These are phyloP conservation scores for Phylloporus scabripes DNA, from an alignment of 768 basidiomycete species.

Conservation along the genomic window DNA sequence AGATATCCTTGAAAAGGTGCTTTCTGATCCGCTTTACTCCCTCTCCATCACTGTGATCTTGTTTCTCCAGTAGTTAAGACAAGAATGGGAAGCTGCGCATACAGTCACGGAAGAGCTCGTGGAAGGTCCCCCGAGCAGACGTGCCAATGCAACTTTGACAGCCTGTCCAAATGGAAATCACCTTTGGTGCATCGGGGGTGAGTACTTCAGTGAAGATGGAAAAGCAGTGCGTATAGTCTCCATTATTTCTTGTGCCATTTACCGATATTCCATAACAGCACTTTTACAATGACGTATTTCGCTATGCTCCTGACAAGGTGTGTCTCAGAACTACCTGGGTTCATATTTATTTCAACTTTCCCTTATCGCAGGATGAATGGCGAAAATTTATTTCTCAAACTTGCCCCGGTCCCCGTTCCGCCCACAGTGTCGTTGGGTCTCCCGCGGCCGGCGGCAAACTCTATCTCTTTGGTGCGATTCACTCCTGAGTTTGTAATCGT, in stretches of 20 bases:
- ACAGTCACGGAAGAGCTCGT: constrained; percentile 82
- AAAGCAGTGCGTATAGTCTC: constrained; percentile 53
- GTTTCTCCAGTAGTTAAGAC: constrained; percentile 55
- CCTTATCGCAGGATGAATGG: constrained; percentile 69
- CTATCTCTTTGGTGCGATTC: constrained; percentile 63
- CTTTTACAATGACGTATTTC: constrained; percentile 84
- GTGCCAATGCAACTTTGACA: constrained; percentile 80
- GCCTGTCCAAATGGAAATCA: constrained; percentile 76
- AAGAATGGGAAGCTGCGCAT: constrained; percentile 80
- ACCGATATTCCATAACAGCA: constrained; percentile 34
- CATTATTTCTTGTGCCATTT: background rate
- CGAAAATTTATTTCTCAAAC: constrained; percentile 74
- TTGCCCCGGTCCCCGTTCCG: constrained; percentile 83
- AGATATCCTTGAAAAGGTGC: constrained; percentile 74
- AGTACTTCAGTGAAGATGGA: constrained; percentile 83
- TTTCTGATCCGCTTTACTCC: constrained; percentile 1
- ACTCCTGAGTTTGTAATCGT: background rate
- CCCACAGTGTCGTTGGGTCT: constrained; percentile 63
- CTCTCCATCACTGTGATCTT: background rate
- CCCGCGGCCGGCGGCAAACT: constrained; percentile 81
- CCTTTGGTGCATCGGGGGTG: constrained; percentile 81
- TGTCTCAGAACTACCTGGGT: background rate
- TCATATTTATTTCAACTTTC: background rate
- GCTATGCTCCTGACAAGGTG: constrained; percentile 81
- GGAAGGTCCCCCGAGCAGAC: constrained; percentile 73